These are phyloP conservation scores for Salvia miltiorrhiza DNA, from an alignment of 257 asterid species.

Conservation along the genomic window DNA sequence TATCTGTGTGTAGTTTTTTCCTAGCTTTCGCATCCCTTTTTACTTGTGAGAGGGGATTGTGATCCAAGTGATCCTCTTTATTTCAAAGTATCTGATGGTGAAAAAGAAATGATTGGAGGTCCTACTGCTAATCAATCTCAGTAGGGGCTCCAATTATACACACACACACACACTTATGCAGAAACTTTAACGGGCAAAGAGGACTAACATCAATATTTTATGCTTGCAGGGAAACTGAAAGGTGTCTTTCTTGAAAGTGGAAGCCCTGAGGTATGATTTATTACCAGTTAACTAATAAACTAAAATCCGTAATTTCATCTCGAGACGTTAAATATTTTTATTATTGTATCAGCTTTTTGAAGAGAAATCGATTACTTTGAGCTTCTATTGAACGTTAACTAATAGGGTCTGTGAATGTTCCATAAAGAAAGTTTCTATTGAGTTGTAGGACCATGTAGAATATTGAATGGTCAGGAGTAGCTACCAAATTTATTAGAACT, in stretches of 20 bases:
- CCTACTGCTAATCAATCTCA: not conserved
- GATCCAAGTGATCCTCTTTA: not conserved
- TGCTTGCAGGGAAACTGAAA: constrained; percentile 76
- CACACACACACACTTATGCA: not conserved
- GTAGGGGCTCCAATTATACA: not conserved
- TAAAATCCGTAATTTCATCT: not conserved
- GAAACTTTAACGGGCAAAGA: not conserved
- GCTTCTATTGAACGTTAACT: not conserved
- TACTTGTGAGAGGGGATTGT: not conserved
- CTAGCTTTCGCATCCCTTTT: not conserved
- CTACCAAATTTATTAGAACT: not conserved
- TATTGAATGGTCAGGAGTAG: not conserved
- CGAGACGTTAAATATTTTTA: not conserved
- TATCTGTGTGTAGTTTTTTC: not conserved
- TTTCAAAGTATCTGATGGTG: not conserved
- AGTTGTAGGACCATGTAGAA: not conserved
- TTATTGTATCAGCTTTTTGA: not conserved
- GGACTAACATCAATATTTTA: constrained; percentile 11
- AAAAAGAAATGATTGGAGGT: not conserved
- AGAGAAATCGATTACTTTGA: not conserved
- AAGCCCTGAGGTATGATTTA: constrained; percentile 68
- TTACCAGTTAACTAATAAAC: not conserved
- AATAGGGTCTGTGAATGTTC: not conserved
- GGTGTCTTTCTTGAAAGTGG: constrained; percentile 96
- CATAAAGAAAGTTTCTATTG: not conserved